Evolutionary conservation across 1,284 basidiomycete genomes (phyloP).

Genomic region (Stereum hirsutum): DNA sequence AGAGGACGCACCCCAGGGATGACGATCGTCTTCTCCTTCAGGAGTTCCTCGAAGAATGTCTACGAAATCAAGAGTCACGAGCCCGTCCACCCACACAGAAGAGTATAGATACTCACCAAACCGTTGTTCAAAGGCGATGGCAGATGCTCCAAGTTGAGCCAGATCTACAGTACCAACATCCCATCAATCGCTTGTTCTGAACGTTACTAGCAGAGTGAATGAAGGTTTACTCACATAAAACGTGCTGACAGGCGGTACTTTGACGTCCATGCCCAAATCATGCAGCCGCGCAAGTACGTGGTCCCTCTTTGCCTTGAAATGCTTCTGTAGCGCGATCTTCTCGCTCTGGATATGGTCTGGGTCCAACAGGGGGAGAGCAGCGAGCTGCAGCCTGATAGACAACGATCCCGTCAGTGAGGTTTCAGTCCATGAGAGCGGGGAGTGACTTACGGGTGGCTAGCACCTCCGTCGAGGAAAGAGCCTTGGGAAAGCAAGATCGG

Average conservation of each 20-base stretch:
- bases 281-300: constrained; percentile 80
- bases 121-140: constrained; percentile 83
- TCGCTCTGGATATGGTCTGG: constrained; percentile 62
- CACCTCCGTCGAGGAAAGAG: constrained; percentile 84
- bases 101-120: constrained; percentile 39
- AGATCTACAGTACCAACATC: no score
- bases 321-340: constrained; percentile 76
- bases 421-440: not conserved
- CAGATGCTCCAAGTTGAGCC: constrained; percentile 77
- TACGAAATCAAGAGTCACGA: constrained; percentile 16
- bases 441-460: constrained; percentile 70
- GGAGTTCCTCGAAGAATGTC: constrained; percentile 92
- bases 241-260: constrained; percentile 66
- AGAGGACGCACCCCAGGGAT: no score
- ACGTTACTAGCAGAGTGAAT: no score
- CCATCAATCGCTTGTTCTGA: no score
- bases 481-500: constrained; percentile 23
- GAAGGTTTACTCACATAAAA: no score
- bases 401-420: not conserved
- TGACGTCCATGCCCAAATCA: constrained; percentile 69
- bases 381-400: constrained; percentile 63
- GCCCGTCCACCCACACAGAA: not conserved
- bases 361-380: constrained; percentile 76
- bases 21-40: constrained; percentile 86
- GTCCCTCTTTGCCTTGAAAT: constrained; percentile 89